These are phyloP conservation scores for Vaucheria bursata DNA, from an alignment of 352 stramenopile species.

Conservation along the genomic window DNA sequence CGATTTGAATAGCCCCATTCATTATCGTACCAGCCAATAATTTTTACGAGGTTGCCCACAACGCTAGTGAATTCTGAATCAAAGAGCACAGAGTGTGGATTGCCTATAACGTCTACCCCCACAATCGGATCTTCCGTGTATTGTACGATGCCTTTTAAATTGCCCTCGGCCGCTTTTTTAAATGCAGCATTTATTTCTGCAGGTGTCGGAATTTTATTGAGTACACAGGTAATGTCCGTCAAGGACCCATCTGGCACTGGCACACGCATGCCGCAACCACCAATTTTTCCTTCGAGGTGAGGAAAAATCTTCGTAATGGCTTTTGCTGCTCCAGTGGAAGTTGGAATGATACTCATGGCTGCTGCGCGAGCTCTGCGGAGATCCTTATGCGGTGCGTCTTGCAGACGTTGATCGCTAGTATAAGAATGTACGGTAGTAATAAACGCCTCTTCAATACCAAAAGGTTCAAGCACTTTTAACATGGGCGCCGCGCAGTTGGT, in stretches of 20 bases:
- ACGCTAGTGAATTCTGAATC: slow-evolving; percentile 91
- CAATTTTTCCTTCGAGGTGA: slow-evolving; percentile 89
- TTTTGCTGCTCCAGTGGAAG: slow-evolving; percentile 93
- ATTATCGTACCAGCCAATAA: slow-evolving; percentile 98
- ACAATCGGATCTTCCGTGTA: slow-evolving; percentile 95
- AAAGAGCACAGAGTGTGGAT: slow-evolving; percentile 93
- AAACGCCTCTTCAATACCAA: slow-evolving; percentile 92
- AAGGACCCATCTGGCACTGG: slow-evolving; percentile 95
- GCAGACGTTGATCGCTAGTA: slow-evolving; percentile 87
- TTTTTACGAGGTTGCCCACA: slow-evolving; percentile 97
- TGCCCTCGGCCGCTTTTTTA: slow-evolving; percentile 80
- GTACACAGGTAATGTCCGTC: slow-evolving; percentile 84
- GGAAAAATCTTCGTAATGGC: slow-evolving; percentile 93
- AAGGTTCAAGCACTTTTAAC: slow-evolving; percentile 96
- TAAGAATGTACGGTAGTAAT: slow-evolving; percentile 98
- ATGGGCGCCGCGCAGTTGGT: slow-evolving; percentile 97
- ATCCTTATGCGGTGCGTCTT: slow-evolving; percentile 88
- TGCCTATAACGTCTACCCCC: slow-evolving; percentile 90
- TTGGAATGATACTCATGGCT: slow-evolving; percentile 95
- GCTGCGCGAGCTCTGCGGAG: slow-evolving; percentile 80
- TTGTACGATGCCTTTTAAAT: slow-evolving; percentile 92
- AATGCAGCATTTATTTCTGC: slow-evolving; percentile 93
- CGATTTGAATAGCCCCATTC: too few species aligned
- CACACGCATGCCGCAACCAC: slow-evolving; percentile 94
- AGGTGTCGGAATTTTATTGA: slow-evolving; percentile 85